A percentile compares a stretch with the other conserved stretches of the same genome.
phyloP scores from a whole-genome alignment of 257 asterid genomes.

The Nicotiana benthamiana region DNA sequence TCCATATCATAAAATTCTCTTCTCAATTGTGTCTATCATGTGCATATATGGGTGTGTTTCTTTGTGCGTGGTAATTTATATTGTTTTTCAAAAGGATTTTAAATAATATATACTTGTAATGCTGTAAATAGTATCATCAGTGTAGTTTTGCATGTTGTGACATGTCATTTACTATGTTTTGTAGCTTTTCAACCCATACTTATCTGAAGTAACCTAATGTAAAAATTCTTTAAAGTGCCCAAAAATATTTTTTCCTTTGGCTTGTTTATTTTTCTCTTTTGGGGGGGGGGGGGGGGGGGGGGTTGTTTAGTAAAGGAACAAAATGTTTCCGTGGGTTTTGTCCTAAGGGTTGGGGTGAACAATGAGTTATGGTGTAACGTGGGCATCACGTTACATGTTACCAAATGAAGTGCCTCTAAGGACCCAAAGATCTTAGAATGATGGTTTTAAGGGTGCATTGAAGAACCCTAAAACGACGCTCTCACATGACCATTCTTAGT shows the following conservation, averaged over 20 bases:
- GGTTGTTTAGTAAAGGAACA: not conserved
- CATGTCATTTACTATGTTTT: too few relatives aligned
- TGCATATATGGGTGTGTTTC: not conserved
- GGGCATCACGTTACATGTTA: constrained; percentile 7
- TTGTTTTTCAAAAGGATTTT: too few relatives aligned
- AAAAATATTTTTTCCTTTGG: not conserved
- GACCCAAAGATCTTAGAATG: constrained; percentile 6
- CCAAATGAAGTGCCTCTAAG: not conserved
- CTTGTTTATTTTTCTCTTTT: not conserved
- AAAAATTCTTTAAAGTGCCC: too few relatives aligned
- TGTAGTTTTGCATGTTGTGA: too few relatives aligned
- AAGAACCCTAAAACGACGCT: not conserved
- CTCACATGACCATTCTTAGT: constrained; percentile 7
- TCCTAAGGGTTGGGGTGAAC: not conserved
- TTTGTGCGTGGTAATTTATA: not conserved
- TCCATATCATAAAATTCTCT: not conserved
- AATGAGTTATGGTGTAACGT: constrained; percentile 8
- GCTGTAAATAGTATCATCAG: too few relatives aligned
- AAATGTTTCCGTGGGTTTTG: not conserved
- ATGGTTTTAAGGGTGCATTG: constrained; percentile 11
- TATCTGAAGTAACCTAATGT: too few relatives aligned
- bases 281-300: not conserved
- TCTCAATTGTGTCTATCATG: not conserved
- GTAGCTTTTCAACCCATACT: too few relatives aligned
- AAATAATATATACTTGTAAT: too few relatives aligned